Evolutionary conservation across 176 grass and related monocot genomes (phyloP), one percentile per base, ranked within the genome.

Genomic region (Stipa capillata): DNA sequence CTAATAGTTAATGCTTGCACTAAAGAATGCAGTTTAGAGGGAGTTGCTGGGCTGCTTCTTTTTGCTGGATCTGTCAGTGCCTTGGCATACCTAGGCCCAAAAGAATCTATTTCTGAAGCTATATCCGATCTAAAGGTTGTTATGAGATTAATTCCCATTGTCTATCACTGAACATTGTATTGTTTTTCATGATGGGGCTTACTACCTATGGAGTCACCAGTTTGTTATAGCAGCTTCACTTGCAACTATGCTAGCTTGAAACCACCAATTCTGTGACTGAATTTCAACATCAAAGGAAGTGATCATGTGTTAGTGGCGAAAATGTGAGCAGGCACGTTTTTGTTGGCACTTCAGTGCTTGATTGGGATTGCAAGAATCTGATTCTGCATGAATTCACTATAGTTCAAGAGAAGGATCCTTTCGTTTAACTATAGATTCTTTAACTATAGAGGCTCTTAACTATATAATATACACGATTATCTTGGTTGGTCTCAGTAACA

Each of bases 111-210:
- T 87, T 77, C 74, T 31, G 89, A 98, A 92, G 95, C 78, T 90
- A 92, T 98, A 83, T 92, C 87, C 65, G 92, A 98, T 78, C 83
- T 94, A 35, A 98, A 98, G 95, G 95, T 94, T 89, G 24, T 77
- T 49, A 83, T 61, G 70, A 58, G 69, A 87, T 33, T 51, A 44
- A 14, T 71, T 61, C 53, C 36, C 21, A 27, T 45, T 84, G 2
- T 17, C 40, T 29, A 73, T 41, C 21, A 32, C 6, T 2, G 11
- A 28, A 8, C 4, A 49, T 62, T 50, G 15, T 69, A 12, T 41
- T 78, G 33, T 57, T 81, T 59, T 59, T 11, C 74, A 72, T 51
- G 21, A 41, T 24, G 51, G 41, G 15, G 5, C 27, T 69, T 57
- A 65, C 27, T 53, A 15, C 52, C 18, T 39, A 32, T 12, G 44